Base-by-base conservation (phyloP, 306 rosid species). In the Citrullus colocynthis region DNA sequence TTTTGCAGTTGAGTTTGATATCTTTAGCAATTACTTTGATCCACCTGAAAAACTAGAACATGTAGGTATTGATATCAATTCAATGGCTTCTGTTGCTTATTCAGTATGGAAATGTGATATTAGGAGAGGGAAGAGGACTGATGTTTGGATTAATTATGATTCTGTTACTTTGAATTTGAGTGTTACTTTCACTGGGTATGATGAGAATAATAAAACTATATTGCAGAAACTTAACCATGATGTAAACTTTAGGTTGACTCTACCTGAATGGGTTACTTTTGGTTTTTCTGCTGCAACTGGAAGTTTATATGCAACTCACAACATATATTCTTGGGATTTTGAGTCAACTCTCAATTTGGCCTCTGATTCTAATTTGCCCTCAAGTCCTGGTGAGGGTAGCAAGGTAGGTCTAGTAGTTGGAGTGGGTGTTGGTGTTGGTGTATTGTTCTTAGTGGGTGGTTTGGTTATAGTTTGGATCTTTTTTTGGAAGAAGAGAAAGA, bases 1-100 rank as follows among this genome's bases (percentile, higher is more conserved):
- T 78, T 85, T 87, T 39, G 92, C 86, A 0, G 82, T 87, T 32
- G 92, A 89, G 69, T 89, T 87, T 58, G 93, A 89, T 69, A 87
- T 83, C 72, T 83, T 2, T 14, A 5, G 1, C 0, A 78, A 81
- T 16, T 0, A 0, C 0, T 86, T 67, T 75, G 93, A 89, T 77
- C 87, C 85, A 18, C 57, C 58, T 0, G 0, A 1, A 24, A 59
- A 21, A 12, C 17, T 3, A 1, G 72, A 52, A 59, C 89, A 87
- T 78, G 89, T 85, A 7, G 93, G 91, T 18, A 82, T 89, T 17
- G 63, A 87, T 61, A 62, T 84, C 39, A 83, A 72, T 41, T 86
- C 91, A 6, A 9, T 86, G 83, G 2, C 0, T 3, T 88, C 88
- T 5, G 61, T 52, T 48, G 83, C 81, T 78, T 65, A 75, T 65